These are phyloP conservation scores for Smittium culicis DNA, from an alignment of 371 early-diverging fungal genomes.

Conservation along the genomic window DNA sequence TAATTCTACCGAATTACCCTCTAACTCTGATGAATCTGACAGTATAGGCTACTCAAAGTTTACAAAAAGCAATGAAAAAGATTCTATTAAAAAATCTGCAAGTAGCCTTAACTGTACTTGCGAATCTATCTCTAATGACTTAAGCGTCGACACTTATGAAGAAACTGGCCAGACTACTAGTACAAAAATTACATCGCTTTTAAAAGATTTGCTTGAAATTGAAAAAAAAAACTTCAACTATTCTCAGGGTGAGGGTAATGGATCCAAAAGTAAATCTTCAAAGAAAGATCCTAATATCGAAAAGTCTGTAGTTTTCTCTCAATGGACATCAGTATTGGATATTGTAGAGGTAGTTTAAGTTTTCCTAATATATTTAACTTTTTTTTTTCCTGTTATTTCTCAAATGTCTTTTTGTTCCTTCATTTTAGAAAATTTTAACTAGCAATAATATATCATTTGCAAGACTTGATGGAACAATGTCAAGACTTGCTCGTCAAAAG, in stretches of 20 bases:
- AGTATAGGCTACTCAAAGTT: too few relatives aligned
- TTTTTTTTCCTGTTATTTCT: not conserved
- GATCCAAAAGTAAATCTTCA: too few relatives aligned
- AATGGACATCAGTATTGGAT: constrained; percentile 48
- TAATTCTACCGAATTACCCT: too few relatives aligned
- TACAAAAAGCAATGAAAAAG: too few relatives aligned
- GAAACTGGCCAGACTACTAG: too few relatives aligned
- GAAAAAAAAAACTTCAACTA: too few relatives aligned
- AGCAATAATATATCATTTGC: constrained; percentile 28
- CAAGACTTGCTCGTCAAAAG: constrained; percentile 28
- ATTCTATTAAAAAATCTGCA: too few relatives aligned
- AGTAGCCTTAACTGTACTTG: too few relatives aligned
- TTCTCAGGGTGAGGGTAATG: too few relatives aligned
- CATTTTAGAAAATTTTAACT: constrained; percentile 21
- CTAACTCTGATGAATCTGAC: too few relatives aligned
- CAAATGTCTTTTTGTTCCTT: not conserved
- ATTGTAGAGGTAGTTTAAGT: constrained; percentile 27
- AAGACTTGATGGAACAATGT: constrained; percentile 46
- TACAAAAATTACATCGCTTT: constrained; percentile 18
- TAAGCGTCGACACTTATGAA: too few relatives aligned
- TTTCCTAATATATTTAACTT: not conserved
- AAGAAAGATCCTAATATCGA: constrained; percentile 18
- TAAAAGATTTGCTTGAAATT: constrained; percentile 20
- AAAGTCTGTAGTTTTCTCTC: constrained; percentile 52
- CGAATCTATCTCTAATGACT: too few relatives aligned